Percentiles rank a stretch among this genome's conserved stretches.
Conservation (phyloP, 345 rosid genomes). For the Hibiscus trionum region DNA sequence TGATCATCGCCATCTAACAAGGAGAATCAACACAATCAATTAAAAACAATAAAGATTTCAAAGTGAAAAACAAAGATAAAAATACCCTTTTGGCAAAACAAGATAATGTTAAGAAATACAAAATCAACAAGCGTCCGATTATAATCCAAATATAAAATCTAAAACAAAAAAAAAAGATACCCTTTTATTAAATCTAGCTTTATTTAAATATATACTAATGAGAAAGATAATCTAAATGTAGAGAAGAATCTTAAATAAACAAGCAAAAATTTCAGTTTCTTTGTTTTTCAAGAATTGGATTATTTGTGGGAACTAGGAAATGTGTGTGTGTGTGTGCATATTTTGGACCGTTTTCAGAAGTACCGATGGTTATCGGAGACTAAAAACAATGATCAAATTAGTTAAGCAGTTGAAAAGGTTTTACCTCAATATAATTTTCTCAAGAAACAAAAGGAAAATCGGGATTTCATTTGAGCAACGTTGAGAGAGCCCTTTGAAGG, state of each 20-base stretch:
- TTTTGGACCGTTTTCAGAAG: neutral
- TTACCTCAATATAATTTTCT: conserved; percentile 11
- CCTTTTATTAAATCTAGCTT: neutral
- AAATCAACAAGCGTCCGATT: neutral
- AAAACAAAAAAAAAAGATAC: too few species aligned
- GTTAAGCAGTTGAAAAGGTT: neutral
- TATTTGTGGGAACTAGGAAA: neutral
- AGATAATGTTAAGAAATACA: neutral
- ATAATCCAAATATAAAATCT: neutral
- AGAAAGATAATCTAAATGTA: neutral
- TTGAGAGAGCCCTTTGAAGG: conserved; percentile 9
- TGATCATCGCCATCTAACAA: neutral
- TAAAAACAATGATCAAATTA: neutral
- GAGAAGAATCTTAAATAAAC: neutral
- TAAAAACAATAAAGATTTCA: neutral
- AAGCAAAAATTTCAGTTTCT: neutral
- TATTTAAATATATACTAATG: neutral
- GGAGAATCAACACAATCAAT: neutral
- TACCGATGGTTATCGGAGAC: neutral
- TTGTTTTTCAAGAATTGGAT: neutral
- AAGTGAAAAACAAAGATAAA: neutral
- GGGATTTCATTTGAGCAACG: neutral
- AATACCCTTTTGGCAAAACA: neutral
- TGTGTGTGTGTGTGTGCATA: neutral
- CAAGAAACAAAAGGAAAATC: conserved; percentile 8